Evolutionary conservation across 495 filamentous ascomycete genomes (phyloP), one percentile per base, ranked within the genome.

Genomic region (Xylaria castorea): DNA sequence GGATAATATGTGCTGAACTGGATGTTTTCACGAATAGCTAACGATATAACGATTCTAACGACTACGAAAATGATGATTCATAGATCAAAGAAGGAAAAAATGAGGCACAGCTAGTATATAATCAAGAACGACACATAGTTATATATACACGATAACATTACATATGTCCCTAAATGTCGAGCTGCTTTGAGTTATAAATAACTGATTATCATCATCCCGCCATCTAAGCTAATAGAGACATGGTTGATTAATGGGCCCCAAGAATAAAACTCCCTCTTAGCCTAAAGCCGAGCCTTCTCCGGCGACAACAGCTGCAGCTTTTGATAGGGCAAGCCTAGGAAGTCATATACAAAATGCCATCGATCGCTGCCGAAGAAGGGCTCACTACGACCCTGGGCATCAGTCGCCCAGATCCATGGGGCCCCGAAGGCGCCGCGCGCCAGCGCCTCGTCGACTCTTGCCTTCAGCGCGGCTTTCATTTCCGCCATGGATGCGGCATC

Each of bases 351-450:
- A 69, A 80, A 82, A 36, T 80, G 70, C 53, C 81, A 93, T 82
- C 92, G 84, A 81, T 94, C 92, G 80, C 91, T 93, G 2, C 92
- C 92, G 79, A 94, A 94, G 78, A 93, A 94, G 3, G 91, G 90
- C 81, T 92, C 90, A 66, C 82, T 83, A 65, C 82, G 77, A 5
- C 90, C 90, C 30, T 84, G 80, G 18, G 66, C 75, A 75, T 93
- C 88, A n/a, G 78, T 82, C n/a, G 90, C 92, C 86, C 89, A 91
- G 71, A 93, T 83, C 91, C 92, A 95, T 1, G 92, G 92, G 66
- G 89, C 89, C 0, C 92, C 92, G 80, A 92, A 94, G 1, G 92
- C 92, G 0, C 92, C 92, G 22, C 76, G 80, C 51, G 90, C 85
- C 14, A 93, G 74, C 7, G 85, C 89, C 72, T 86, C 83, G 70